Evolutionary conservation across 1,284 basidiomycete genomes (phyloP), one percentile per base, ranked within the genome.

Genomic region (Fistulinella staudtii): DNA sequence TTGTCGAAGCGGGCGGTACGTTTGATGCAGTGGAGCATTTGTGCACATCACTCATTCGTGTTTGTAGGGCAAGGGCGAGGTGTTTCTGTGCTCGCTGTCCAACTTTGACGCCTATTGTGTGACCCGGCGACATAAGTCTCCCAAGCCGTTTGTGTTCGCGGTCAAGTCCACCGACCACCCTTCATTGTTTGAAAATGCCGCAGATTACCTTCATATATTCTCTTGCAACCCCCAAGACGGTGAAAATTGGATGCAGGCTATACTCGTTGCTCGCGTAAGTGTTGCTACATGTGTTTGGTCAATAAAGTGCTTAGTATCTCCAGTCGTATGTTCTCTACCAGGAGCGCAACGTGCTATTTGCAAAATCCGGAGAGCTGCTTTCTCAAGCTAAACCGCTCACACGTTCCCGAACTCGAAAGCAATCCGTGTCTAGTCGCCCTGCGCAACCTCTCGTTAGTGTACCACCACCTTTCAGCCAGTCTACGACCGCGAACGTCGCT

Each of bases 141-240:
- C 88, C 1, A 90, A 88, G 60, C 73, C 78, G 0, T 93, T 83
- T 54, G 77, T 82, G 13, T 93, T 95, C 57, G 82, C 88, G 17
- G 68, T 93, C 60, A 95, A 94, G 68, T 89, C 85, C 30, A 90
- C 88, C 13, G 90, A 94, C 56, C 87, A 85, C 53, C 71, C 88
- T 17, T 78, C 84, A 2, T 76, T 85, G 57, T 95, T 94, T 57
- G 90, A 93, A 68, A 82, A 91, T 61, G 79, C 80, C 6, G 73
- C 79, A 20, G 92, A 95, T 56, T 94, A 93, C 65, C 66, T 90
- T 46, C 89, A 93, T 58, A 71, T 83, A 41, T 89, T 95, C 59
- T 82, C 82, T 18, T 85, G 85, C 47, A 77, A 80, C 30, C 78
- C 84, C 58, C 76, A 74, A 35, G 82, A 85, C 39, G 88, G 88